Evolutionary conservation across 75 land plant species (phyloP).

Genomic region (Azolla pinnata): DNA sequence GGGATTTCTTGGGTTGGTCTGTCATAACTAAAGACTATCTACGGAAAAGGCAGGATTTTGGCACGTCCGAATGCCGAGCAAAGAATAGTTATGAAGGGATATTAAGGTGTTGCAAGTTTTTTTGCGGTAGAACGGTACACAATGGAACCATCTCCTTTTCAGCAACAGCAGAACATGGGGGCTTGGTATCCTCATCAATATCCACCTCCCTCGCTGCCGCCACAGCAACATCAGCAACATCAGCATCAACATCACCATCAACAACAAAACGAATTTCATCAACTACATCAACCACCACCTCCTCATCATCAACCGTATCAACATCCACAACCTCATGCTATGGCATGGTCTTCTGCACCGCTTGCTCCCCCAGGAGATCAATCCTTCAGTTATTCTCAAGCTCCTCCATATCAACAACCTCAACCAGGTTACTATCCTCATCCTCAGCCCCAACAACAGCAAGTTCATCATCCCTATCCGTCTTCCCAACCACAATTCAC

Average conservation of each 20-base stretch:
- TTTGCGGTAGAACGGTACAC: not conserved
- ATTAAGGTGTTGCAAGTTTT: not conserved
- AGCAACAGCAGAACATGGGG: slow-evolving; percentile 5
- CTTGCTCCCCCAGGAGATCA: not conserved
- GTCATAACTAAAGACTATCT: not conserved
- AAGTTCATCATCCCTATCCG: slow-evolving; percentile 6
- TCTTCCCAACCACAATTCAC: slow-evolving; percentile 6
- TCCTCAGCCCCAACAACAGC: not conserved
- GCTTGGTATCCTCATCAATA: slow-evolving; percentile 3
- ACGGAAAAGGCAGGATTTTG: not conserved
- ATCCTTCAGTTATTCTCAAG: not conserved
- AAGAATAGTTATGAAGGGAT: not conserved
- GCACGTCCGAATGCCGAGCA: too few species aligned
- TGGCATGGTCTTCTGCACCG: too few species aligned
- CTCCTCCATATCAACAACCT: not conserved
- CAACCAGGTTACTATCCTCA: not conserved
- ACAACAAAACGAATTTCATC: too few species aligned
- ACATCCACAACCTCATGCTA: not conserved
- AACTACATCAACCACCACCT: not conserved
- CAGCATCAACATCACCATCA: not conserved
- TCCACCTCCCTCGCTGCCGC: not conserved
- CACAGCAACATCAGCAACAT: not conserved
- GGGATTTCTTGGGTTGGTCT: not conserved
- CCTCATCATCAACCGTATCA: not conserved
- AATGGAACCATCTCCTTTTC: slow-evolving; percentile 5